Evolutionary conservation across 805 yeast genomes (phyloP).

Genomic region (Hanseniaspora nectarophila): DNA sequence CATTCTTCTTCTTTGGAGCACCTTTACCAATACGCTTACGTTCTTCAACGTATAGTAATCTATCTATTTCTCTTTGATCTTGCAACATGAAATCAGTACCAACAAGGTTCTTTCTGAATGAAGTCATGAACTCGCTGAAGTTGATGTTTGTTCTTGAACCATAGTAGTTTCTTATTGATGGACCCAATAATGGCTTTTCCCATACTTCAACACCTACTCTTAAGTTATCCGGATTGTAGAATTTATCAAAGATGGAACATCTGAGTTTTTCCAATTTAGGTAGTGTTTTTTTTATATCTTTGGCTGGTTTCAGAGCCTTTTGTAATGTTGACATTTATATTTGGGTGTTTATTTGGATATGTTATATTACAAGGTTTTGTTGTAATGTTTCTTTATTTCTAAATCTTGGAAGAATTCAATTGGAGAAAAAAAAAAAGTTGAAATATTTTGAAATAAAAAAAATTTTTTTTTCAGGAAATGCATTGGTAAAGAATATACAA

Average conservation of each 20-base stretch:
- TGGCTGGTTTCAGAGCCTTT: constrained; percentile 36
- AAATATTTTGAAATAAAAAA: too few relatives aligned
- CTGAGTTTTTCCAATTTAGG: constrained; percentile 7
- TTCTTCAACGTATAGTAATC: constrained; percentile 50
- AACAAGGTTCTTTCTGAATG: constrained; percentile 22
- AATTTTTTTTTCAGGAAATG: too few relatives aligned
- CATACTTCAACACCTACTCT: constrained; percentile 68
- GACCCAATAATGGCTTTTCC: constrained; percentile 59
- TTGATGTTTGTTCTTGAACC: constrained; percentile 63
- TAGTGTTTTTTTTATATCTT: constrained; percentile 34
- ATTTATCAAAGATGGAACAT: constrained; percentile 52
- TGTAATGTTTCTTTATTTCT: too few relatives aligned
- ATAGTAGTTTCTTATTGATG: constrained; percentile 55
- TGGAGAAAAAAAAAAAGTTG: too few relatives aligned
- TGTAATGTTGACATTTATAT: constrained; percentile 10
- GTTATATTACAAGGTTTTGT: too few relatives aligned
- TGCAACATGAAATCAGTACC: constrained; percentile 40
- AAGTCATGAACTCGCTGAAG: constrained; percentile 43
- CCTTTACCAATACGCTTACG: constrained; percentile 82
- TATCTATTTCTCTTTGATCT: constrained; percentile 58
- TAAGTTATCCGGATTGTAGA: constrained; percentile 50
- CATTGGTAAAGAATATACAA: too few relatives aligned
- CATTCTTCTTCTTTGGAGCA: constrained; percentile 66
- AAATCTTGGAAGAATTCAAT: too few relatives aligned
- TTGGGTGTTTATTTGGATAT: too few relatives aligned